Evolutionary conservation across 768 basidiomycete species (phyloP).

Genomic region (Dioszegia hungarica): DNA sequence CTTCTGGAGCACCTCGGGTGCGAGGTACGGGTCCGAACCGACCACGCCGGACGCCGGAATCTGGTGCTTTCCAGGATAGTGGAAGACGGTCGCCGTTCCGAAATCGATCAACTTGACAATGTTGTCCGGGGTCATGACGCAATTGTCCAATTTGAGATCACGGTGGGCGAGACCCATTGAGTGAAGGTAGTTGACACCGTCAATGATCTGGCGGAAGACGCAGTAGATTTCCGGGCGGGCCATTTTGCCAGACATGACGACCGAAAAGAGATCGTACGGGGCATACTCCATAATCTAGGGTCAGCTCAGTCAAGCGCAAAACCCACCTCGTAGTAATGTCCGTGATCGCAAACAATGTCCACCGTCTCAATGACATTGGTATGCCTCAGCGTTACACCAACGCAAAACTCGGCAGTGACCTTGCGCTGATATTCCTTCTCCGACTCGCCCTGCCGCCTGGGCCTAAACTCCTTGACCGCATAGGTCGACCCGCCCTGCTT

Average conservation of each 20-base stretch:
- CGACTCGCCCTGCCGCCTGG: slow-evolving; percentile 77
- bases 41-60: slow-evolving; percentile 82
- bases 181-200: slow-evolving; percentile 96
- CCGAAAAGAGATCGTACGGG: slow-evolving; percentile 94
- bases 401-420: slow-evolving; percentile 98
- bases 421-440: slow-evolving; percentile 99
- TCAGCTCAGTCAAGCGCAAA: neutral
- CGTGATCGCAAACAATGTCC: slow-evolving; percentile 95
- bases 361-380: slow-evolving; percentile 95
- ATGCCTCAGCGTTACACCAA: slow-evolving; percentile 77
- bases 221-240: slow-evolving; percentile 96
- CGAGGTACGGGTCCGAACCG: slow-evolving; percentile 96
- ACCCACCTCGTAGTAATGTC: slow-evolving; percentile 94
- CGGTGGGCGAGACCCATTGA: slow-evolving; percentile 96
- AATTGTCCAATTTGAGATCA: slow-evolving; percentile 98
- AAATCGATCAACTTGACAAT: slow-evolving; percentile 99
- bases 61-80: slow-evolving; percentile 85
- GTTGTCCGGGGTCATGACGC: slow-evolving; percentile 93
- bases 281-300: slow-evolving; percentile 97
- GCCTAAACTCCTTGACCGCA: slow-evolving; percentile 96
- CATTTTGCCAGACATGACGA: slow-evolving; percentile 99
- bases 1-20: slow-evolving; percentile 82
- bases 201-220: slow-evolving; percentile 96
- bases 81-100: slow-evolving; percentile 98
- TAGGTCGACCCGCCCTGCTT: slow-evolving; percentile 82